Conservation (phyloP, 176 grass and related monocot species). For the Bothriochloa decipiens region DNA sequence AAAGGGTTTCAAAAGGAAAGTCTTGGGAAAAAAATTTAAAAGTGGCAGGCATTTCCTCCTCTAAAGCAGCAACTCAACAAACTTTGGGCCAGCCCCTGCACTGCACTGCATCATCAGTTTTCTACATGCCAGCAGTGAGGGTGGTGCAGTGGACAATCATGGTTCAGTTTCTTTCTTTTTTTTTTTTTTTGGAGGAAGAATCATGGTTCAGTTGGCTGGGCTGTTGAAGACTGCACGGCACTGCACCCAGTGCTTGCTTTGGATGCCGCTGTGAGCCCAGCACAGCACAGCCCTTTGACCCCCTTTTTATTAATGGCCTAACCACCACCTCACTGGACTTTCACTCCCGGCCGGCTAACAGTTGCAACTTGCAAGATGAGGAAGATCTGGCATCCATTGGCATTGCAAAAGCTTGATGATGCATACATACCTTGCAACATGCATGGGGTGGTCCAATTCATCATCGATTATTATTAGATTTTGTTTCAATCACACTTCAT, state of each 20-base stretch:
- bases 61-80: slow-evolving; percentile 45
- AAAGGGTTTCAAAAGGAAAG: neutral
- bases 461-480: neutral
- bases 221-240: neutral
- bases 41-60: slow-evolving; percentile 43
- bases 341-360: neutral
- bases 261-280: slow-evolving; percentile 28
- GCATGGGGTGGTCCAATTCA: slow-evolving; percentile 17
- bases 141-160: slow-evolving; percentile 43
- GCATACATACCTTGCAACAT: no score
- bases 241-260: neutral
- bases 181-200: no score
- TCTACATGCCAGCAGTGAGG: slow-evolving; percentile 35
- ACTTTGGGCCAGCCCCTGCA: slow-evolving; percentile 35
- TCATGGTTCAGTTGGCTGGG: slow-evolving; percentile 21
- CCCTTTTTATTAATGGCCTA: slow-evolving; percentile 43
- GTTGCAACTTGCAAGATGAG: neutral
- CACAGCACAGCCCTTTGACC: neutral
- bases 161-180: no score
- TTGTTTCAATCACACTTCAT: slow-evolving; percentile 24
- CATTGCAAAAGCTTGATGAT: slow-evolving; percentile 2
- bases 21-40: neutral
- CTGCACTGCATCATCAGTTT: slow-evolving; percentile 11
- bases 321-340: slow-evolving; percentile 36
- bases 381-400: slow-evolving; percentile 21